Percentiles rank a stretch among this genome's conserved stretches.
Conservation (phyloP, 2,329 filamentous ascomycete genomes). For the Hypoxylon sp. region DNA sequence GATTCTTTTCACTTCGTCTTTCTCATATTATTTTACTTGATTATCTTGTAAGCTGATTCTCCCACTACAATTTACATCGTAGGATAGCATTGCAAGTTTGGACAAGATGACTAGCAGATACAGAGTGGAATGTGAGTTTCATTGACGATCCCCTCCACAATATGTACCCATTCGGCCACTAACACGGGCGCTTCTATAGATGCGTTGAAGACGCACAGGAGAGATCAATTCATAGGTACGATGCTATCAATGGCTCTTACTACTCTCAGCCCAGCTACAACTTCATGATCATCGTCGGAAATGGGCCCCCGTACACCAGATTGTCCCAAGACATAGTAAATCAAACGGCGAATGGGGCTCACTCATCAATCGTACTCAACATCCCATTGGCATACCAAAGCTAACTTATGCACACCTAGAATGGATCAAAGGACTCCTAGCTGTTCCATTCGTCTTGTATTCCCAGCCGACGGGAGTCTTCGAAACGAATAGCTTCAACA, state of each 20-base stretch:
- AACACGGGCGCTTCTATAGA: constrained; percentile 58
- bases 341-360: constrained; percentile 4
- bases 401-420: constrained; percentile 64
- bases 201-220: constrained; percentile 84
- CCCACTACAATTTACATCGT: background rate
- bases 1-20: constrained; percentile 29
- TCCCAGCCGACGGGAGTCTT: constrained; percentile 93
- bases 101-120: constrained; percentile 73
- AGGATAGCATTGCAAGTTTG: constrained; percentile 12
- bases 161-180: constrained; percentile 27
- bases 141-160: constrained; percentile 18
- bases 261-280: background rate
- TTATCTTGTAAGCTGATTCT: constrained; percentile 13
- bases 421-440: constrained; percentile 96
- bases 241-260: constrained; percentile 21
- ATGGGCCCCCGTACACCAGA: constrained; percentile 15
- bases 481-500: constrained; percentile 74
- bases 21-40: constrained; percentile 18
- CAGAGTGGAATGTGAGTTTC: constrained; percentile 78
- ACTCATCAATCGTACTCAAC: constrained; percentile 22
- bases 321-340: constrained; percentile 19
- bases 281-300: background rate
- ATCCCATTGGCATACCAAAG: constrained; percentile 6
- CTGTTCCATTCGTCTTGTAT: constrained; percentile 95
- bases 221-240: constrained; percentile 88